Percentiles rank a stretch among this genome's conserved stretches.
These are phyloP conservation scores for Russula vinacea DNA, from an alignment of 768 basidiomycete genomes.

Conservation along the genomic window DNA sequence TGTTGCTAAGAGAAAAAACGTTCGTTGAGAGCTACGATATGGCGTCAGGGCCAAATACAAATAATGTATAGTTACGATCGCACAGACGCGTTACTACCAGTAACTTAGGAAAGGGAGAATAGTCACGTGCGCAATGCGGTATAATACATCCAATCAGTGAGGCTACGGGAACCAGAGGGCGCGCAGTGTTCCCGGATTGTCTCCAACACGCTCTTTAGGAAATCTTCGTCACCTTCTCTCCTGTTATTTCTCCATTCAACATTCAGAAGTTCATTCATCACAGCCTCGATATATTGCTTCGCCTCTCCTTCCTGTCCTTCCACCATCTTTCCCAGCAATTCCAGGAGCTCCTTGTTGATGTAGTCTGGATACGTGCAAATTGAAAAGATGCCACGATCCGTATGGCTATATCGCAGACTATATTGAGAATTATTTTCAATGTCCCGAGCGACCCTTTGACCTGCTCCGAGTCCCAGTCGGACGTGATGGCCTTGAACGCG, in stretches of 20 bases:
- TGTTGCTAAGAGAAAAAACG: neutral
- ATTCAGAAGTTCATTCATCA: neutral
- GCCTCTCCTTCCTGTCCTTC: slow-evolving; percentile 2
- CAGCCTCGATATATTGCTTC: neutral
- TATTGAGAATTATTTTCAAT: neutral
- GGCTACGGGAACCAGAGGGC: neutral
- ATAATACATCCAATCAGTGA: neutral
- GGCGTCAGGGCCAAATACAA: neutral
- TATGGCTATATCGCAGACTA: slow-evolving; percentile 10
- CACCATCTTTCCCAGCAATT: neutral
- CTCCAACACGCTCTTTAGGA: neutral
- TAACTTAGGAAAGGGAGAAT: too few species aligned
- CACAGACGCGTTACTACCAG: neutral
- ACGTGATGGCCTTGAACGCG: slow-evolving; percentile 13
- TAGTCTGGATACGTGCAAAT: neutral
- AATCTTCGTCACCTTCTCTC: neutral
- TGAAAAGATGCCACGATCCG: slow-evolving; percentile 3
- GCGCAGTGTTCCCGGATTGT: neutral
- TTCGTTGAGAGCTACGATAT: neutral
- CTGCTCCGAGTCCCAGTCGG: slow-evolving; percentile 10
- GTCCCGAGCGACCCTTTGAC: slow-evolving; percentile 1
- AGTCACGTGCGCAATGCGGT: neutral
- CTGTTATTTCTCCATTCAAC: neutral
- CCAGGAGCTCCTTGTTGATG: slow-evolving; percentile 11
- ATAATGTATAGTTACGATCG: neutral